Percentiles rank a stretch among this genome's conserved stretches.
phyloP scores from a whole-genome alignment of 257 asterid species.

The Parsonsia alboflavescens region DNA sequence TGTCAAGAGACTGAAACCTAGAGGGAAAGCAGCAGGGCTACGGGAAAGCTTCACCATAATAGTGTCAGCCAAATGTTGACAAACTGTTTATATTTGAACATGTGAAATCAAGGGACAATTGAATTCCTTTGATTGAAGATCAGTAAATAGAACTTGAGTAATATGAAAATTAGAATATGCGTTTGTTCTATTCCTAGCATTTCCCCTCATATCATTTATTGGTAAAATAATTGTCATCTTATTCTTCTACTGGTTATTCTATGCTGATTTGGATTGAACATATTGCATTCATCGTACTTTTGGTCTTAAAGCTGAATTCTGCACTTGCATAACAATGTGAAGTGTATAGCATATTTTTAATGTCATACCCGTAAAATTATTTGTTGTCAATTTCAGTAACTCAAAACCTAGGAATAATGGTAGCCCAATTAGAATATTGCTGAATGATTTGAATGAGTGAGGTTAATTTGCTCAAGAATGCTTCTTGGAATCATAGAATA shows the following conservation, averaged over 20 bases:
- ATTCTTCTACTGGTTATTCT: background rate
- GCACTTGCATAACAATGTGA: background rate
- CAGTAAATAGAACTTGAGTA: background rate
- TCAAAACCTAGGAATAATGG: background rate
- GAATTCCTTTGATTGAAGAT: background rate
- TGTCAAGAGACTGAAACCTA: background rate
- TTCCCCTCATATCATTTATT: background rate
- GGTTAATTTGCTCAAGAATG: background rate
- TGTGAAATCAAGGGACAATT: background rate
- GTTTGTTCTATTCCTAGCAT: background rate
- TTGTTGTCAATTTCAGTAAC: background rate
- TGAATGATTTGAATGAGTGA: background rate
- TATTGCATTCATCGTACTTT: background rate
- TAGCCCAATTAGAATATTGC: background rate
- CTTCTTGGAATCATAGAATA: background rate
- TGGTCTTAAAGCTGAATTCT: background rate
- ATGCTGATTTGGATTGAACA: background rate
- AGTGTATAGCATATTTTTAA: background rate
- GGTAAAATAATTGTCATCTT: background rate
- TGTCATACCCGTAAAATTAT: background rate
- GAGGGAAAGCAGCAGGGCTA: background rate
- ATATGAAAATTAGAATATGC: background rate
- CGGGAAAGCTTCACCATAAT: background rate
- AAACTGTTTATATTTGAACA: background rate
- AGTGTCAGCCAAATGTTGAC: background rate